A percentile compares a stretch with the other conserved stretches of the same genome.
Conservation (phyloP, 768 basidiomycete species). For the Crepidotus variabilis region DNA sequence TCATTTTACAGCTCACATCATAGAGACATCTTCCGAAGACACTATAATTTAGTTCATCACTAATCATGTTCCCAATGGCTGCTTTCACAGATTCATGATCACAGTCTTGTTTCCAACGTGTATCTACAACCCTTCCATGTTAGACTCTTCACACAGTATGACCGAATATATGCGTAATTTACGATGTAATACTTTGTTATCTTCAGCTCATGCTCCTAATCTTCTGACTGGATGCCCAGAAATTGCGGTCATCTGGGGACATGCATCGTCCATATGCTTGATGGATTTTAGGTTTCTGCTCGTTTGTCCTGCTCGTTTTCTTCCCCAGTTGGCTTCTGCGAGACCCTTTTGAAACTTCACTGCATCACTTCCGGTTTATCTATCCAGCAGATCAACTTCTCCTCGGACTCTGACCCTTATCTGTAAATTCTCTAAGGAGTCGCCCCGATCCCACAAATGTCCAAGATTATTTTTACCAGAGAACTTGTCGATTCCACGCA, state of each 20-base stretch:
- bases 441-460: neutral
- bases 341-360: neutral
- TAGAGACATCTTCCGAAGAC: neutral
- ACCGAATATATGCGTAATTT: neutral
- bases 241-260: neutral
- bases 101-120: neutral
- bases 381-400: neutral
- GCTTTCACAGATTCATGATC: neutral
- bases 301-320: too few relatives aligned
- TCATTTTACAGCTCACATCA: neutral
- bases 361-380: neutral
- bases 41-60: neutral
- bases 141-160: neutral
- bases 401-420: neutral
- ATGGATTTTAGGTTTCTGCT: neutral
- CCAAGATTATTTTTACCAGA: neutral
- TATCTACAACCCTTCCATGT: neutral
- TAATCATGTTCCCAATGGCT: neutral
- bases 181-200: neutral
- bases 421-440: neutral
- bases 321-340: too few relatives aligned
- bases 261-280: neutral
- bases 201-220: neutral
- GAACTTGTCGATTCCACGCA: too few relatives aligned
- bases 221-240: neutral